phyloP scores from a whole-genome alignment of 371 early-diverging fungal genomes.

The Haplosporangium sp. region DNA sequence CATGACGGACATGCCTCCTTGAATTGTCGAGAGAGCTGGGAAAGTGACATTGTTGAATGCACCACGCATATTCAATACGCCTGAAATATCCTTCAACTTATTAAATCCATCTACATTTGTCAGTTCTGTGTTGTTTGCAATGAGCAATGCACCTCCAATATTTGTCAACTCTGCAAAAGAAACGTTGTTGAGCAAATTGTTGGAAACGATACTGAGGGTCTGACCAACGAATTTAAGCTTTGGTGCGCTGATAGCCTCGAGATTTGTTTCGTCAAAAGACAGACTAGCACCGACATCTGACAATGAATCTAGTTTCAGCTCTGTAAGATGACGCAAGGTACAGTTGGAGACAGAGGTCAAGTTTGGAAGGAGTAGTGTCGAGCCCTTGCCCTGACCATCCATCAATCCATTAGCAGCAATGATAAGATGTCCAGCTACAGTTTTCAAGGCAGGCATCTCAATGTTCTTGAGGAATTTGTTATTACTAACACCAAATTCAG shows the following conservation, averaged over 20 bases:
- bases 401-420: conserved; percentile 61
- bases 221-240: conserved; percentile 58
- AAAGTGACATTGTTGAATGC: conserved; percentile 59
- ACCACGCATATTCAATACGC: conserved; percentile 64
- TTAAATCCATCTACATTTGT: conserved; percentile 58
- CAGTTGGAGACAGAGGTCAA: conserved; percentile 40
- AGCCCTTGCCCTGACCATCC: conserved; percentile 27
- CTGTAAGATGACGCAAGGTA: conserved; percentile 32
- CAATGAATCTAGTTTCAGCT: conserved; percentile 52
- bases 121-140: conserved; percentile 61
- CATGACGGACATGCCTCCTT: conserved; percentile 48
- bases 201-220: conserved; percentile 63
- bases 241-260: conserved; percentile 50
- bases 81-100: conserved; percentile 61
- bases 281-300: conserved; percentile 56
- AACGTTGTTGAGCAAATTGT: conserved; percentile 57
- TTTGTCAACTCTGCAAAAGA: conserved; percentile 58
- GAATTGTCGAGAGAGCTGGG: conserved; percentile 57
- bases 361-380: conserved; percentile 22
- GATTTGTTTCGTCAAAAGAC: conserved; percentile 61
- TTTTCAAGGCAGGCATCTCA: conserved; percentile 51
- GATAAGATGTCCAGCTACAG: conserved; percentile 49
- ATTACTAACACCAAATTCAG: conserved; percentile 59
- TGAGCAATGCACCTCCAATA: conserved; percentile 64
- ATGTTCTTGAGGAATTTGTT: conserved; percentile 63